Percentiles rank a stretch among this genome's conserved stretches.
Evolutionary conservation across 208 protist genomes (phyloP).

Genomic region (Tritrichomonas musculus): DNA sequence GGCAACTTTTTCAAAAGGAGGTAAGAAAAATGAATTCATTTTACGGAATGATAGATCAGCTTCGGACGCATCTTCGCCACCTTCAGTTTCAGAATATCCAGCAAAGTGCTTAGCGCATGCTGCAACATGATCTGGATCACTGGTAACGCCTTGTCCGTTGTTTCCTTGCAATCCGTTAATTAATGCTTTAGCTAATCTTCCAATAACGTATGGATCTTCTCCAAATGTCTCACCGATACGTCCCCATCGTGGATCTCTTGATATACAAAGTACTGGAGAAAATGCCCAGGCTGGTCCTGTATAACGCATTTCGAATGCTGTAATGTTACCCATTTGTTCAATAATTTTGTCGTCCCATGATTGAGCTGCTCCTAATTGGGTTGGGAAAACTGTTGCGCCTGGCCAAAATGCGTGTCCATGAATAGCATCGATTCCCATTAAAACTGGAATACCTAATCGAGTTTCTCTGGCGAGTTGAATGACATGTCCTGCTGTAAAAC

Average conservation of each 20-base stretch:
- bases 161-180: conserved; percentile 44
- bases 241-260: conserved; percentile 46
- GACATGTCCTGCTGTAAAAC: no score
- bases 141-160: neutral
- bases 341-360: conserved; percentile 47
- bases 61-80: conserved; percentile 47
- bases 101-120: conserved; percentile 55
- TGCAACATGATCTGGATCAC: neutral
- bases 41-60: conserved; percentile 40
- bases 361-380: conserved; percentile 48
- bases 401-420: conserved; percentile 46
- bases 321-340: neutral
- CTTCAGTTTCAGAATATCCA: conserved; percentile 48
- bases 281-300: conserved; percentile 55
- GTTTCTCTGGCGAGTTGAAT: no score
- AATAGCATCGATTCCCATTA: conserved; percentile 52
- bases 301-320: conserved; percentile 49
- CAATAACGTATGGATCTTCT: conserved; percentile 47
- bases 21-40: conserved; percentile 50
- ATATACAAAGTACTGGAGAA: conserved; percentile 50
- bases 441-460: conserved; percentile 41
- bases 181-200: neutral
- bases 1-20: conserved; percentile 43
- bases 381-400: conserved; percentile 51
- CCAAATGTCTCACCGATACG: conserved; percentile 58